Evolutionary conservation across 2,329 filamentous ascomycete genomes (phyloP).

Genomic region (Xylariaceae sp.): DNA sequence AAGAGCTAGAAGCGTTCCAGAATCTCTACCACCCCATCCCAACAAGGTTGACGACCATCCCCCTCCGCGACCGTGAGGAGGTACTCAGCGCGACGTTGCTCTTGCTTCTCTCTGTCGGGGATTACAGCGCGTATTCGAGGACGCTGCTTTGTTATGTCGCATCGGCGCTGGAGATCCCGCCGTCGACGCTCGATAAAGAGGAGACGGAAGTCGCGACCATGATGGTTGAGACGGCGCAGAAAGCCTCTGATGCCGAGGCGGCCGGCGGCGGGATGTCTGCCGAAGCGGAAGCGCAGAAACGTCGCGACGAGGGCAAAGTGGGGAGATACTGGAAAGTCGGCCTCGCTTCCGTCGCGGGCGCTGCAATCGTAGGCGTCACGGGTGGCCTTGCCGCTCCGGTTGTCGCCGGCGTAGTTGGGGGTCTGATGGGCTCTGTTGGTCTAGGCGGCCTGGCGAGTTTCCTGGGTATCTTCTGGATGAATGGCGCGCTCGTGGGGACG

Average conservation of each 20-base stretch:
- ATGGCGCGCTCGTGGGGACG: conserved; percentile 77
- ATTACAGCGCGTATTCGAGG: conserved; percentile 71
- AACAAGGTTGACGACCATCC: conserved; percentile 52
- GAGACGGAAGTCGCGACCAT: conserved; percentile 74
- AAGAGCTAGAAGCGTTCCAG: conserved; percentile 42
- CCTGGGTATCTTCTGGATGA: conserved; percentile 80
- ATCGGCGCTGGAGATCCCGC: conserved; percentile 61
- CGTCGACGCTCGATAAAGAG: conserved; percentile 60
- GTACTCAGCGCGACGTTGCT: conserved; percentile 67
- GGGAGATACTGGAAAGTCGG: conserved; percentile 86
- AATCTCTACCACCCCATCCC: conserved; percentile 50
- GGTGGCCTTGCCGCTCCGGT: conserved; percentile 87
- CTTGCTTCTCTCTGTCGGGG: conserved; percentile 66
- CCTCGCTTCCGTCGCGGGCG: conserved; percentile 81
- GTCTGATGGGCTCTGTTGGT: conserved; percentile 79
- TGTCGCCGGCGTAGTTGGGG: conserved; percentile 79
- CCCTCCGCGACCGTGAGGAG: conserved; percentile 55
- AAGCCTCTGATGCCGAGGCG: conserved; percentile 36
- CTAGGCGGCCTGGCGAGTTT: conserved; percentile 83
- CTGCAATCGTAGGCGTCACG: conserved; percentile 84
- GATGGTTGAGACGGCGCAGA: conserved; percentile 64
- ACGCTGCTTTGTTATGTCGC: conserved; percentile 64
- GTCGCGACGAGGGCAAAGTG: conserved; percentile 65
- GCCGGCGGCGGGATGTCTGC: conserved; percentile 67
- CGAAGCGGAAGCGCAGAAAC: conserved; percentile 71